These are phyloP conservation scores for Nothomitra cinnamomea DNA, from an alignment of 2,329 filamentous ascomycete species.

Conservation along the genomic window DNA sequence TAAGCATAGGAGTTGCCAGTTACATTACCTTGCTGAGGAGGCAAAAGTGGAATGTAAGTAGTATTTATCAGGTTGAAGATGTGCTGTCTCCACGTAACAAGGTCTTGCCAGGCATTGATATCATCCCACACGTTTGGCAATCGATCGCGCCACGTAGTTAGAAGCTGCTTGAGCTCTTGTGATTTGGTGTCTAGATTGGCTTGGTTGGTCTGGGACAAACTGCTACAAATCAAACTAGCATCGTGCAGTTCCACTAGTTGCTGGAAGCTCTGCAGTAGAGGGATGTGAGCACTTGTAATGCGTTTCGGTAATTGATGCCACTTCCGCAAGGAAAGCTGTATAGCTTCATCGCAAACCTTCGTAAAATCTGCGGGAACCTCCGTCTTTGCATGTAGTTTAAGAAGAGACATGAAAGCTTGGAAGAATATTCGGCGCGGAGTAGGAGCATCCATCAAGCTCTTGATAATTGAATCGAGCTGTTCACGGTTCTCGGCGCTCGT, in stretches of 20 bases:
- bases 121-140: conserved; percentile 98
- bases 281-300: conserved; percentile 89
- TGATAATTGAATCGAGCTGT: conserved; percentile 81
- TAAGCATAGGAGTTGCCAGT: conserved; percentile 91
- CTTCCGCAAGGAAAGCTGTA: conserved; percentile 90
- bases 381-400: conserved; percentile 84
- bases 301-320: conserved; percentile 96
- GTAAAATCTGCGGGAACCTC: conserved; percentile 49
- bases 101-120: conserved; percentile 96
- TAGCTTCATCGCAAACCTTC: conserved; percentile 85
- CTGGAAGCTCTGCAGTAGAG: conserved; percentile 92
- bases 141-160: conserved; percentile 89
- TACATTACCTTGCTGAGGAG: conserved; percentile 61
- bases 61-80: conserved; percentile 96
- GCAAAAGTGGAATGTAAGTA: conserved; percentile 75
- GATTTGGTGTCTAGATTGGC: conserved; percentile 85
- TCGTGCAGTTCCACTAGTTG: conserved; percentile 94
- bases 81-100: conserved; percentile 99
- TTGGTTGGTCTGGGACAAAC: conserved; percentile 68
- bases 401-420: conserved; percentile 91
- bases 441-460: conserved; percentile 92
- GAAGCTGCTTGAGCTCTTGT: conserved; percentile 80
- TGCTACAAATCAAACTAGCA: conserved; percentile 89
- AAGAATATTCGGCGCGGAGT: conserved; percentile 91
- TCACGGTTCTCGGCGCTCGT: conserved; percentile 71